Conservation (phyloP, 257 asterid genomes). For the Lantana camara region DNA sequence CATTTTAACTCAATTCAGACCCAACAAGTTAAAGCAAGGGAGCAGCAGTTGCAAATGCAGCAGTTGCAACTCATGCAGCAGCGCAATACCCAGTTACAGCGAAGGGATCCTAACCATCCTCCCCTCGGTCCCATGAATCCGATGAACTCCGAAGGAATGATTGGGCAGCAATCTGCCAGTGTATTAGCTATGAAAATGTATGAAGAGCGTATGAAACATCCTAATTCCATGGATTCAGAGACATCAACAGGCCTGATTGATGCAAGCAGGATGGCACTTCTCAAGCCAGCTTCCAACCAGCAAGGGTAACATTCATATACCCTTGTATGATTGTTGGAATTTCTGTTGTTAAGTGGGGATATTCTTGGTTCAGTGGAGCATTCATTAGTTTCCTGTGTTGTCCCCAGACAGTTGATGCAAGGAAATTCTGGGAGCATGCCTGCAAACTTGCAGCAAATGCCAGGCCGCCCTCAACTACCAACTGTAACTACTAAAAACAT, state of each 20-base stretch:
- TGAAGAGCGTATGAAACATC: constrained; percentile 94
- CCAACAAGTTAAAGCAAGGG: constrained; percentile 93
- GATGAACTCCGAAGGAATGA: constrained; percentile 87
- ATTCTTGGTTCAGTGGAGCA: background rate
- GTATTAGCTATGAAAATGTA: constrained; percentile 93
- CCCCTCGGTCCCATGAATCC: constrained; percentile 69
- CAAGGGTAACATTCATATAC: constrained; percentile 68
- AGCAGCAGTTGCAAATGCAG: constrained; percentile 95
- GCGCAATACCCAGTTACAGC: constrained; percentile 83
- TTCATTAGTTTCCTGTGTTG: constrained; percentile 32
- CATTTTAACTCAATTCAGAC: constrained; percentile 51
- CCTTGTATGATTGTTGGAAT: constrained; percentile 2
- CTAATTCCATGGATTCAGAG: constrained; percentile 91
- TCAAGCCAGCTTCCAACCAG: constrained; percentile 85
- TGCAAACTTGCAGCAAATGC: constrained; percentile 97
- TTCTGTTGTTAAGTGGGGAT: background rate
- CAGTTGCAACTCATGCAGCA: constrained; percentile 96
- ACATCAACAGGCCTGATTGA: constrained; percentile 78
- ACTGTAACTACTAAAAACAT: constrained; percentile 48
- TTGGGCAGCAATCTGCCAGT: constrained; percentile 97
- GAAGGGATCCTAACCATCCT: constrained; percentile 94
- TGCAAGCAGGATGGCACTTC: constrained; percentile 94
- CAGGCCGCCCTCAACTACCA: constrained; percentile 86
- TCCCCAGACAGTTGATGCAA: constrained; percentile 89
- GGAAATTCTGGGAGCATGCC: constrained; percentile 87